These are phyloP conservation scores for Rhizophora apiculata DNA, from an alignment of 345 rosid species.

Conservation along the genomic window DNA sequence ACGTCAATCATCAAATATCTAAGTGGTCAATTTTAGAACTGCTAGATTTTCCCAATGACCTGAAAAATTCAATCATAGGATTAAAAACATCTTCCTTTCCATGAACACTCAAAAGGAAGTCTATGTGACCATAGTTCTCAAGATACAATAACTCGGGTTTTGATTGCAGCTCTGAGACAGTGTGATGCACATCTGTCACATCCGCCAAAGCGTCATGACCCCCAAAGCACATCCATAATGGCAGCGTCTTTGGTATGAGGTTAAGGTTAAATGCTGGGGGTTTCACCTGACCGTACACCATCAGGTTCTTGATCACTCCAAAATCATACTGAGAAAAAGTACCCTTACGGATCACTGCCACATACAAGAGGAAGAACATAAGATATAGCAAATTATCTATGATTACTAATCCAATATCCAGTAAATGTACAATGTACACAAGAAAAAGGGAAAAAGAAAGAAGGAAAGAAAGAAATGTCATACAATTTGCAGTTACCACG, in stretches of 20 bases:
- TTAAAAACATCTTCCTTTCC: conserved; percentile 63
- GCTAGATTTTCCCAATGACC: conserved; percentile 40
- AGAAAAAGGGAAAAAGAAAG: too few relatives aligned
- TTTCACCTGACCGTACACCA: conserved; percentile 45
- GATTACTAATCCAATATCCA: too few relatives aligned
- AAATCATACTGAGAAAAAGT: conserved; percentile 72
- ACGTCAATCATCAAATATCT: too few relatives aligned
- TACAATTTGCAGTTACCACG: too few relatives aligned
- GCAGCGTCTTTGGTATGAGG: conserved; percentile 60
- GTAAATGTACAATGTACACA: too few relatives aligned
- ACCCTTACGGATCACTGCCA: conserved; percentile 84
- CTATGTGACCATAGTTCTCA: conserved; percentile 72
- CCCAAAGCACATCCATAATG: conserved; percentile 89
- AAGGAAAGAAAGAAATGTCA: too few relatives aligned
- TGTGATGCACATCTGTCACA: conserved; percentile 51
- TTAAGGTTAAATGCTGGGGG: conserved; percentile 72
- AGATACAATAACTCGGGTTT: conserved; percentile 66
- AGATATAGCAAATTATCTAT: too few relatives aligned
- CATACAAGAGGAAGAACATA: neutral
- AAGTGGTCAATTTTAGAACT: too few relatives aligned
- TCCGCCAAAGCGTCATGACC: conserved; percentile 79
- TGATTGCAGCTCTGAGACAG: conserved; percentile 48
- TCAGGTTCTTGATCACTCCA: conserved; percentile 60
- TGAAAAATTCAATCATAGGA: conserved; percentile 63
- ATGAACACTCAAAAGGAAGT: conserved; percentile 52